Conservation (phyloP, 768 basidiomycete genomes). For the Mycena venus region DNA sequence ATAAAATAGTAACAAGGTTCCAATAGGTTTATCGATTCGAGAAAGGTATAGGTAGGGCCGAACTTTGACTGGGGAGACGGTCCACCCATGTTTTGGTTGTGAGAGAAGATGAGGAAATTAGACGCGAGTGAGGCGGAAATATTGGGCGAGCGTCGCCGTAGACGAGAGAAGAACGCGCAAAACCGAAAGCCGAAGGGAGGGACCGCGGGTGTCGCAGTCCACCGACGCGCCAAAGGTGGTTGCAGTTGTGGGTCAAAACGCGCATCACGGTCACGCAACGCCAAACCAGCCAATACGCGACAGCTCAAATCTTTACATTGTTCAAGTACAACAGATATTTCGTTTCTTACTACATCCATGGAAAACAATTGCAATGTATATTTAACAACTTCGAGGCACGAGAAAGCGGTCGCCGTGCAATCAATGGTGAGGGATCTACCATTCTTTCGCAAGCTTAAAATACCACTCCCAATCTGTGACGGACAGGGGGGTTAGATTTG, state of each 20-base stretch:
- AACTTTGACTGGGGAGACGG: slow-evolving; percentile 65
- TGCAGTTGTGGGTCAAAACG: slow-evolving; percentile 2
- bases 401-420: slow-evolving; percentile 8
- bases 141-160: slow-evolving; percentile 6
- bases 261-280: slow-evolving; percentile 27
- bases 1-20: slow-evolving; percentile 90
- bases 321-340: slow-evolving; percentile 15
- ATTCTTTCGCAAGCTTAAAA: slow-evolving; percentile 95
- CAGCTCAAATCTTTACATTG: background rate
- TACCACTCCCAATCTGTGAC: slow-evolving; percentile 84
- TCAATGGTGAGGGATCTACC: slow-evolving; percentile 57
- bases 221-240: slow-evolving; percentile 12
- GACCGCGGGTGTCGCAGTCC: background rate
- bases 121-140: slow-evolving; percentile 16
- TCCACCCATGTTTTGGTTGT: slow-evolving; percentile 72
- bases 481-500: background rate
- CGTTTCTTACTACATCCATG: slow-evolving; percentile 20
- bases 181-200: background rate
- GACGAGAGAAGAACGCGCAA: slow-evolving; percentile 11
- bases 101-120: slow-evolving; percentile 12
- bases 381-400: slow-evolving; percentile 7
- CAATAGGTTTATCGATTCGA: slow-evolving; percentile 96
- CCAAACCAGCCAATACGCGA: background rate
- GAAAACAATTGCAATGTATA: slow-evolving; percentile 10
- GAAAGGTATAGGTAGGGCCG: slow-evolving; percentile 90